phyloP scores from a whole-genome alignment of 2,329 filamentous ascomycete genomes.

The Amylocarpus encephaloides region DNA sequence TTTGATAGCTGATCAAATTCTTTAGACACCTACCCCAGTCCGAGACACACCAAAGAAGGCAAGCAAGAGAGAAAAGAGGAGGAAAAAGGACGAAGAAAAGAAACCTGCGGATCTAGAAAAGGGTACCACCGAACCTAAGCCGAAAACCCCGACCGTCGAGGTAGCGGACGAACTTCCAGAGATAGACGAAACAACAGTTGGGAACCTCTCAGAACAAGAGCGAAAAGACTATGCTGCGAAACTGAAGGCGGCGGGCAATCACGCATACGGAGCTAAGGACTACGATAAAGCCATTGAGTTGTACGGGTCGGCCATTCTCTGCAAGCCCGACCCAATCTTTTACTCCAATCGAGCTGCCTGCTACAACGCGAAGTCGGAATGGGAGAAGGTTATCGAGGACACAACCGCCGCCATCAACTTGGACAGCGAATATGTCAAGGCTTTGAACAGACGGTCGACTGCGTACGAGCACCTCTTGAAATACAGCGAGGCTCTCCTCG shows the following conservation, averaged over 20 bases:
- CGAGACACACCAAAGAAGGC: slow-evolving; percentile 57
- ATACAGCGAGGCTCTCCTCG: slow-evolving; percentile 89
- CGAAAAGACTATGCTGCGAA: slow-evolving; percentile 83
- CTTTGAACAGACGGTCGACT: slow-evolving; percentile 90
- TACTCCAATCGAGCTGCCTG: slow-evolving; percentile 98
- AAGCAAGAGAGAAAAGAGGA: slow-evolving; percentile 84
- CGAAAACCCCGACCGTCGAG: slow-evolving; percentile 49
- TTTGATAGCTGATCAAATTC: slow-evolving; percentile 13
- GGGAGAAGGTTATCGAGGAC: slow-evolving; percentile 95
- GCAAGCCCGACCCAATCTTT: slow-evolving; percentile 95
- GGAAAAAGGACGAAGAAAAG: slow-evolving; percentile 72
- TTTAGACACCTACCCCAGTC: slow-evolving; percentile 22
- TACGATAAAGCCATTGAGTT: slow-evolving; percentile 91
- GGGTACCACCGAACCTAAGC: slow-evolving; percentile 37
- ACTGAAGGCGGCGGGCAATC: slow-evolving; percentile 93
- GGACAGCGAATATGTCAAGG: slow-evolving; percentile 95
- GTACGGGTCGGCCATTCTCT: slow-evolving; percentile 92
- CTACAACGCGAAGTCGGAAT: slow-evolving; percentile 87
- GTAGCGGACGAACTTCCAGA: slow-evolving; percentile 64
- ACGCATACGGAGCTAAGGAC: slow-evolving; percentile 89
- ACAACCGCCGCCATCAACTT: slow-evolving; percentile 91
- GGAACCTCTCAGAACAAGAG: slow-evolving; percentile 50
- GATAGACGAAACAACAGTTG: slow-evolving; percentile 51
- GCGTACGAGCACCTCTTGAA: slow-evolving; percentile 90
- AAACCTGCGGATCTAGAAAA: slow-evolving; percentile 67